These are phyloP conservation scores for Nasturtium officinale DNA, from an alignment of 345 rosid genomes.

Conservation along the genomic window DNA sequence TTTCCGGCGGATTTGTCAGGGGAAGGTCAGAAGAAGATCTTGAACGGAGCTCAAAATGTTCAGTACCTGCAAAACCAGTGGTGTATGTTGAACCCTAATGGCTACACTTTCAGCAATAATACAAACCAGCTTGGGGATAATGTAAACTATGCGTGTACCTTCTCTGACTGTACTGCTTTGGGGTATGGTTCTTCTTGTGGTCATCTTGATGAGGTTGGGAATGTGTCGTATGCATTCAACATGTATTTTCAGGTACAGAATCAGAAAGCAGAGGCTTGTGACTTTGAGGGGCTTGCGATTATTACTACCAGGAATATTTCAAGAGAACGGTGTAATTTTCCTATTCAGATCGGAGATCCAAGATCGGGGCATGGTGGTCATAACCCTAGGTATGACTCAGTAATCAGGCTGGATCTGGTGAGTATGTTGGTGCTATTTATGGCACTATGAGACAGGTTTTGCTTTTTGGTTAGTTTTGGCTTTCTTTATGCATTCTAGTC, in stretches of 20 bases:
- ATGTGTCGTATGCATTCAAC: constrained; percentile 72
- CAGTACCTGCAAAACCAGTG: constrained; percentile 66
- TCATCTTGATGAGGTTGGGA: constrained; percentile 56
- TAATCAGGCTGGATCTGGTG: not conserved
- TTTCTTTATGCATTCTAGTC: constrained; percentile 8
- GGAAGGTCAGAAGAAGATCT: constrained; percentile 58
- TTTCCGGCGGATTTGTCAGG: constrained; percentile 69
- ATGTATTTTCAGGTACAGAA: constrained; percentile 71
- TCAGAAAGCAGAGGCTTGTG: constrained; percentile 65
- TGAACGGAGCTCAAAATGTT: constrained; percentile 59
- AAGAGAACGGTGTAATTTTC: constrained; percentile 62
- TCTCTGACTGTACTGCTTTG: constrained; percentile 63
- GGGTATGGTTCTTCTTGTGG: constrained; percentile 73
- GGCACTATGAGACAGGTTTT: constrained; percentile 14
- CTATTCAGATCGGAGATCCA: constrained; percentile 54
- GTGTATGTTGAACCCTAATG: constrained; percentile 77
- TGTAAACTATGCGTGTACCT: constrained; percentile 69
- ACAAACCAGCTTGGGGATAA: constrained; percentile 56
- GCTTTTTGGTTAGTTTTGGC: not conserved
- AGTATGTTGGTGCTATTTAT: constrained; percentile 23
- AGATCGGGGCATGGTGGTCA: constrained; percentile 37
- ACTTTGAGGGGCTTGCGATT: constrained; percentile 63
- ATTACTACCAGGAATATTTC: constrained; percentile 60
- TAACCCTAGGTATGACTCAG: constrained; percentile 1
- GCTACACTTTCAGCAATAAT: constrained; percentile 55